Percentiles rank a stretch among this genome's conserved stretches.
These are phyloP conservation scores for Talaromyces albobiverticillius DNA, from an alignment of 2,329 filamentous ascomycete genomes.

Conservation along the genomic window DNA sequence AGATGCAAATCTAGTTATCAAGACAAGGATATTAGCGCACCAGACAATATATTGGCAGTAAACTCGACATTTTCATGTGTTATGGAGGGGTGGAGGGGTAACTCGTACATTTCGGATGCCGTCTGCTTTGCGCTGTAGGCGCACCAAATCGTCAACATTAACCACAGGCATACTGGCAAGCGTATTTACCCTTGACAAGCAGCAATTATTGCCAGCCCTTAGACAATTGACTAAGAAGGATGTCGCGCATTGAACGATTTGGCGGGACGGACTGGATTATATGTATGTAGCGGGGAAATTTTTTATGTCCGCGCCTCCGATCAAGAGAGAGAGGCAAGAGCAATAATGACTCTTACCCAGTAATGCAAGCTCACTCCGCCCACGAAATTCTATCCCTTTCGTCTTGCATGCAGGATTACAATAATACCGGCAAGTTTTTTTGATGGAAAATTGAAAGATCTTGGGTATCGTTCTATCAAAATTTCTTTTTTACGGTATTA, in stretches of 20 bases:
- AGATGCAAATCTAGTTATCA: conserved; percentile 75
- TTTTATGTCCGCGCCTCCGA: conserved; percentile 3
- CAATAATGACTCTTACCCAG: conserved; percentile 15
- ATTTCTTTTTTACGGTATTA: background rate
- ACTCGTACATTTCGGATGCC: conserved; percentile 84
- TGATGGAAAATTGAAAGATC: background rate
- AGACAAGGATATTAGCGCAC: conserved; percentile 30
- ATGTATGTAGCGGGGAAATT: conserved; percentile 9
- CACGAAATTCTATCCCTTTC: background rate
- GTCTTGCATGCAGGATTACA: background rate
- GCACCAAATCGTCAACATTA: conserved; percentile 81
- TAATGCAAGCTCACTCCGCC: background rate
- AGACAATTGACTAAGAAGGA: background rate
- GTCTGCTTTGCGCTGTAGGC: conserved; percentile 81
- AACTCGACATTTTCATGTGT: conserved; percentile 21
- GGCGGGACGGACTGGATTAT: background rate
- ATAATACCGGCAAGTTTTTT: background rate
- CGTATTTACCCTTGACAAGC: background rate
- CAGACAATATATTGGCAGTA: background rate
- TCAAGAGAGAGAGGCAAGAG: background rate
- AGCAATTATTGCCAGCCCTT: background rate
- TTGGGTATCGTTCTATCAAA: background rate
- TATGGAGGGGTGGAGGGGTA: conserved; percentile 19
- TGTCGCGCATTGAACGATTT: background rate
- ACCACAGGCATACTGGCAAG: conserved; percentile 77